phyloP scores from a whole-genome alignment of 2,329 filamentous ascomycete species.

The Xylogone sp. region DNA sequence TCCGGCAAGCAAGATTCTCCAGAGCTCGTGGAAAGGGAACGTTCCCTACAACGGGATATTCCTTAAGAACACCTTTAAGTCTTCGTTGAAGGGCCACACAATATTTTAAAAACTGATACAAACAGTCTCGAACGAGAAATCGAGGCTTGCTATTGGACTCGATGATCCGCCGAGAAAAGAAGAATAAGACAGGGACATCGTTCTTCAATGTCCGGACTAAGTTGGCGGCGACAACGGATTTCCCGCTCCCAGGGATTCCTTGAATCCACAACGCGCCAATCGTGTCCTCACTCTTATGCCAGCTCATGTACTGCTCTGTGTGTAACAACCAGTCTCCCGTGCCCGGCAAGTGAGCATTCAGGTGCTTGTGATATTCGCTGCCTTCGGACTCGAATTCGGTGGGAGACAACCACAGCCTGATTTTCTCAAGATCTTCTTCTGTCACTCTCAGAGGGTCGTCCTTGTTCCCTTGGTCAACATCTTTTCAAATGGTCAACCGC shows the following conservation, averaged over 20 bases:
- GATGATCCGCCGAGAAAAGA: constrained; percentile 36
- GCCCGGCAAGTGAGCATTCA: constrained; percentile 6
- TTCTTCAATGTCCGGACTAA: constrained; percentile 17
- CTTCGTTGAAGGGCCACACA: constrained; percentile 5
- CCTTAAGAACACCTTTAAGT: constrained; percentile 1
- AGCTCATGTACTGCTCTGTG: constrained; percentile 12
- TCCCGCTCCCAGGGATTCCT: constrained; percentile 40
- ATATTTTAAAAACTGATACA: constrained; percentile 40
- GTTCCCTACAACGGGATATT: constrained; percentile 8
- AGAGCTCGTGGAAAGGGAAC: constrained; percentile 17
- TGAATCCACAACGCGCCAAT: constrained; percentile 41
- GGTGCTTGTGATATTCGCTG: constrained; percentile 14
- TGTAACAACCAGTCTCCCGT: constrained; percentile 13
- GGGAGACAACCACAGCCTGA: constrained; percentile 11
- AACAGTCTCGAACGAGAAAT: constrained; percentile 28
- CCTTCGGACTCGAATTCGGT: constrained; percentile 9
- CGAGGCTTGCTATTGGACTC: constrained; percentile 24
- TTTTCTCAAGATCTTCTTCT: constrained; percentile 9
- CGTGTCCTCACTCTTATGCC: constrained; percentile 20
- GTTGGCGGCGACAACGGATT: constrained; percentile 33
- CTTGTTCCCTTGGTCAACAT: too few relatives aligned
- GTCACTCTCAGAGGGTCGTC: too few relatives aligned
- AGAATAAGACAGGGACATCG: constrained; percentile 26
- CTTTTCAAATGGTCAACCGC: too few relatives aligned
- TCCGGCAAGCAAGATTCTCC: constrained; percentile 20